Evolutionary conservation across 1,284 basidiomycete species (phyloP), one percentile per base, ranked within the genome.

Genomic region (Coniferiporia sulphurascens): DNA sequence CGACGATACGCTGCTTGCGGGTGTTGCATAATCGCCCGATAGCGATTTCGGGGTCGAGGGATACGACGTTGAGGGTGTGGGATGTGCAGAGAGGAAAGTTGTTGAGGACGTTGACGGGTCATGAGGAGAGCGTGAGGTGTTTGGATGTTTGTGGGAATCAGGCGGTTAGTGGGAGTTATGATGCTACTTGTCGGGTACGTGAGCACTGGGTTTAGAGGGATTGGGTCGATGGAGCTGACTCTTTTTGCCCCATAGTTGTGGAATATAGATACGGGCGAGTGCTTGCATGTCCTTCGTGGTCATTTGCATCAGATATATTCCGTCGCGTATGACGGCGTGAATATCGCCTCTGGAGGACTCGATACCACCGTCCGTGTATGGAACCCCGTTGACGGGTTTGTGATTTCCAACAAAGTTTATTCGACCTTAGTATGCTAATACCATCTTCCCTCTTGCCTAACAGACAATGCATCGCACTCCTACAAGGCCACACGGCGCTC

Each of bases 231-330:
- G 19, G 35, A 63, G 27, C 27, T 27, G 27, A 22, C 48, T 55
- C 27, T 63, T 57, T 57, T 17, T 55, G 22, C 41, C 6, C 63
- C 50, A 51, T 65, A 92, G 90, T 72, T 93, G 41, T 94, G 92
- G 92, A 77, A 93, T 66, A 73, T 91, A 10, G 91, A 94, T 66
- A 93, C 89, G 0, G 92, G 93, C 10, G 82, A 86, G 68, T 97
- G 95, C 70, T 65, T 96, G 44, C 89, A 92, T 61, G 82, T 93
- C 21, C 84, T 98, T 43, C 70, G 81, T n/a, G 96, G 96, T 0
- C 96, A 99, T 72, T 85, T 87, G 63, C 88, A 93, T 69, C 91
- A 96, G 73, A 91, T 99, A 44, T 98, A 98, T 70, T 87, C 90
- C 0, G 89, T 98, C 21, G 93, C 94, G 0, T 98, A 95, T 65